Percentiles rank a stretch among this genome's conserved stretches.
These are phyloP conservation scores for Claviceps monticola DNA, from an alignment of 2,329 filamentous ascomycete genomes.

Conservation along the genomic window DNA sequence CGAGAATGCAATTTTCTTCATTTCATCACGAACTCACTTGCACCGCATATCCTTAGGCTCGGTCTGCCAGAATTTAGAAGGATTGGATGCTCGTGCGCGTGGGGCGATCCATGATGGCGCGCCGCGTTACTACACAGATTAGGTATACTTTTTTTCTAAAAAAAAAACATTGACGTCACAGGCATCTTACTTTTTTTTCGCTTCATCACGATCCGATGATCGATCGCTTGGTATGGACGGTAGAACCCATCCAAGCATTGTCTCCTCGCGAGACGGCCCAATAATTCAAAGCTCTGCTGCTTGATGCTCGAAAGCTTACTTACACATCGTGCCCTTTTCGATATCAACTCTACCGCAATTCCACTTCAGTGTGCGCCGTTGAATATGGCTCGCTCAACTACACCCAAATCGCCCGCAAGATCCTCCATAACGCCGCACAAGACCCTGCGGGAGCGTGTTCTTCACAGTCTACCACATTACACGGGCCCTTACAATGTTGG, in stretches of 20 bases:
- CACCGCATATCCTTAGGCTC: background rate
- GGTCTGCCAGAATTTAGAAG: background rate
- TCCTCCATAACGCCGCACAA: constrained; percentile 16
- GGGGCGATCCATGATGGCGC: background rate
- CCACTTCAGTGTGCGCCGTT: background rate
- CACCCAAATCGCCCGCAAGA: background rate
- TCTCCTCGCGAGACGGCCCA: background rate
- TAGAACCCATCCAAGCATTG: background rate
- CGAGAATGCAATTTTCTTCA: too few relatives aligned
- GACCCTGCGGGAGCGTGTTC: constrained; percentile 23
- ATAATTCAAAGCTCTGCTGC: background rate
- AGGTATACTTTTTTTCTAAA: background rate
- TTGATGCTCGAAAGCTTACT: background rate
- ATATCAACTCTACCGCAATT: background rate
- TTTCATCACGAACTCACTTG: too few relatives aligned
- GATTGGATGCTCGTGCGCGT: background rate
- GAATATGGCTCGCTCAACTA: constrained; percentile 2
- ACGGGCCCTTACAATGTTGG: constrained; percentile 54
- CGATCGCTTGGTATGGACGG: background rate
- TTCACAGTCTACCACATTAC: constrained; percentile 42
- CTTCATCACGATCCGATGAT: background rate
- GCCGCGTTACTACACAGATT: background rate
- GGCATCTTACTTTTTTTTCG: background rate
- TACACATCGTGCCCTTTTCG: background rate
- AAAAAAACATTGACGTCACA: constrained; percentile 4